A percentile compares a stretch with the other conserved stretches of the same genome.
Conservation (phyloP, 306 rosid species). For the Corylus heterophylla region DNA sequence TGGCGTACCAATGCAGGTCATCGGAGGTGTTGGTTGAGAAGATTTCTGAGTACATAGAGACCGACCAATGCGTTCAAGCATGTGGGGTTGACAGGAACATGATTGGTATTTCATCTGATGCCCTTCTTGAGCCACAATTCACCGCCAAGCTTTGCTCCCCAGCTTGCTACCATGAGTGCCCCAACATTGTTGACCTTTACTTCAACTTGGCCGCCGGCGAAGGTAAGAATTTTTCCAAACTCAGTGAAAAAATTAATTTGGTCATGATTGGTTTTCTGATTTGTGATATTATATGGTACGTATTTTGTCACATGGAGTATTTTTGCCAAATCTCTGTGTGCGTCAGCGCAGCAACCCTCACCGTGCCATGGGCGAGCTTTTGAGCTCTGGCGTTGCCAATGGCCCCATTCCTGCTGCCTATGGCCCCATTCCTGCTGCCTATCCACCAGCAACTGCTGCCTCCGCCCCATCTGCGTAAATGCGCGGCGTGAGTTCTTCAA, state of each 20-base stretch:
- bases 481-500: background rate
- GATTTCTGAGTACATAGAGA: slow-evolving; percentile 66
- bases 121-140: slow-evolving; percentile 74
- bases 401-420: slow-evolving; percentile 37
- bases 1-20: slow-evolving; percentile 67
- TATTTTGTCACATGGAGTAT: slow-evolving; percentile 41
- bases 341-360: slow-evolving; percentile 56
- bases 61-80: slow-evolving; percentile 59
- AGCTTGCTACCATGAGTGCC: slow-evolving; percentile 64
- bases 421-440: slow-evolving; percentile 37
- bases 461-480: slow-evolving; percentile 24
- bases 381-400: slow-evolving; percentile 67
- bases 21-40: slow-evolving; percentile 75
- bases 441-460: background rate
- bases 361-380: slow-evolving; percentile 61
- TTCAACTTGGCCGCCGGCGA: slow-evolving; percentile 81
- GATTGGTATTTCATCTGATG: slow-evolving; percentile 79
- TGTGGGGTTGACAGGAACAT: slow-evolving; percentile 74
- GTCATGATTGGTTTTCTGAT: background rate
- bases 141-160: slow-evolving; percentile 70
- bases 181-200: slow-evolving; percentile 73
- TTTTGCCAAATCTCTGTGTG: slow-evolving; percentile 66
- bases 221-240: slow-evolving; percentile 22
- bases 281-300: too few species aligned
- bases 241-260: too few species aligned